Evolutionary conservation across 169 alveolate genomes (phyloP).

Genomic region (Cryptosporidium muris): DNA sequence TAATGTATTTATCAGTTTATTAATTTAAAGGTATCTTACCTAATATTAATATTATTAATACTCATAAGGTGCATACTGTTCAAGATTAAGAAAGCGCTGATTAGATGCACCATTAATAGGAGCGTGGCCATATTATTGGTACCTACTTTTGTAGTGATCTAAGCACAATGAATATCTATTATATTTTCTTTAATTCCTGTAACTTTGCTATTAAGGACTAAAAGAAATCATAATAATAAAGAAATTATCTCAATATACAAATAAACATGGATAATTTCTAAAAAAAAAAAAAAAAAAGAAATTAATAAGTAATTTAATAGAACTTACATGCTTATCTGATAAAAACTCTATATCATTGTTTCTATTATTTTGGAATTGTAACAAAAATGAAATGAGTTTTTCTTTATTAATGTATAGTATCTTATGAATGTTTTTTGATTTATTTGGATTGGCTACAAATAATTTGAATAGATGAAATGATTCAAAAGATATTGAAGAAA

Average conservation of each 20-base stretch:
- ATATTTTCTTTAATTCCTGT: slow-evolving; percentile 7
- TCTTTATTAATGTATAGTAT: slow-evolving; percentile 36
- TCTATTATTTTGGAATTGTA: slow-evolving; percentile 49
- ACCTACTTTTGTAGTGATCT: background rate
- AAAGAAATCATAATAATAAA: background rate
- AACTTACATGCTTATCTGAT: slow-evolving; percentile 64
- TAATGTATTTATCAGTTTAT: background rate
- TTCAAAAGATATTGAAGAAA: slow-evolving; percentile 52
- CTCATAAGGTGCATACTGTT: background rate
- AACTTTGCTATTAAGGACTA: slow-evolving; percentile 22
- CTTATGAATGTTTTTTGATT: slow-evolving; percentile 46
- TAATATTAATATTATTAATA: background rate
- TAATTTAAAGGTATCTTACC: background rate
- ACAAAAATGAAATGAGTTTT: slow-evolving; percentile 20
- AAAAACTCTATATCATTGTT: slow-evolving; percentile 16
- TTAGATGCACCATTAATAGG: too few species aligned
- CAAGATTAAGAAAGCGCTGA: background rate
- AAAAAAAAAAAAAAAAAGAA: background rate
- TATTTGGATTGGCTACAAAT: slow-evolving; percentile 74
- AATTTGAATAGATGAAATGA: slow-evolving; percentile 76
- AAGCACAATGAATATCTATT: background rate
- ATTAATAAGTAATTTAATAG: background rate
- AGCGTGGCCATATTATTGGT: too few species aligned
- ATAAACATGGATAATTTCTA: background rate
- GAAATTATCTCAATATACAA: background rate